These are phyloP conservation scores for Thalassiosira mediterranea DNA, from an alignment of 352 stramenopile genomes.

Conservation along the genomic window DNA sequence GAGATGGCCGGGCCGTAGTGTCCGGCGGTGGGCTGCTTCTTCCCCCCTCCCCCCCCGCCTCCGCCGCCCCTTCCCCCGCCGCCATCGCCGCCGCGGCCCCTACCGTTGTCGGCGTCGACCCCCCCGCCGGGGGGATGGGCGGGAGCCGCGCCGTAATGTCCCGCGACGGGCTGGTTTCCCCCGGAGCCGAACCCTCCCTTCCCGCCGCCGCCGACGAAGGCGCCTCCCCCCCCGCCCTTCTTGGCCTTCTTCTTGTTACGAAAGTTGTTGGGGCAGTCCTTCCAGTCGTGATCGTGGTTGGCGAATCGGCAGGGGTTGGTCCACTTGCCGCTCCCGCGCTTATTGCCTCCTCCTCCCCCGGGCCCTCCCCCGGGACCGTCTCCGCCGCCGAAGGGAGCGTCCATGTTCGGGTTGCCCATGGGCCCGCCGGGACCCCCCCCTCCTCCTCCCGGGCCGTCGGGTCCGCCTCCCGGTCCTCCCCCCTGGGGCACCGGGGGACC, in stretches of 20 bases:
- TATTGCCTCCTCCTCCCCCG: background rate
- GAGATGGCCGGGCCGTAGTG: slow-evolving; percentile 1
- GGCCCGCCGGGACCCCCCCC: background rate
- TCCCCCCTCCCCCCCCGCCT: slow-evolving; percentile 10
- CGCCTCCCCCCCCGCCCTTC: background rate
- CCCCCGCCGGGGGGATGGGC: no score
- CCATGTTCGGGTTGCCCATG: slow-evolving; percentile 10
- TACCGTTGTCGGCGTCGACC: background rate
- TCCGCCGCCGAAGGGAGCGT: background rate
- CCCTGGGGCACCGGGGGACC: background rate
- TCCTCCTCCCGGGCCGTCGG: background rate
- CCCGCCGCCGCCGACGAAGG: background rate
- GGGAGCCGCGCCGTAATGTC: background rate
- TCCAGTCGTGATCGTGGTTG: slow-evolving; percentile 51
- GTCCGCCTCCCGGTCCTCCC: background rate
- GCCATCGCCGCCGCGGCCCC: background rate
- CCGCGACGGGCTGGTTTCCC: background rate
- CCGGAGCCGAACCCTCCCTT: background rate
- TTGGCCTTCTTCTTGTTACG: slow-evolving; percentile 44
- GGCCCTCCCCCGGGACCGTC: background rate
- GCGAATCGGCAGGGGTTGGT: slow-evolving; percentile 45
- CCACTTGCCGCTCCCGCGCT: slow-evolving; percentile 25
- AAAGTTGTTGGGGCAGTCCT: slow-evolving; percentile 54
- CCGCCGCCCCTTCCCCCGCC: background rate
- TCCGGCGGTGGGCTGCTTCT: background rate